Evolutionary conservation across 345 rosid genomes (phyloP), one percentile per base, ranked within the genome.

Genomic region (Cochlearia excelsa): DNA sequence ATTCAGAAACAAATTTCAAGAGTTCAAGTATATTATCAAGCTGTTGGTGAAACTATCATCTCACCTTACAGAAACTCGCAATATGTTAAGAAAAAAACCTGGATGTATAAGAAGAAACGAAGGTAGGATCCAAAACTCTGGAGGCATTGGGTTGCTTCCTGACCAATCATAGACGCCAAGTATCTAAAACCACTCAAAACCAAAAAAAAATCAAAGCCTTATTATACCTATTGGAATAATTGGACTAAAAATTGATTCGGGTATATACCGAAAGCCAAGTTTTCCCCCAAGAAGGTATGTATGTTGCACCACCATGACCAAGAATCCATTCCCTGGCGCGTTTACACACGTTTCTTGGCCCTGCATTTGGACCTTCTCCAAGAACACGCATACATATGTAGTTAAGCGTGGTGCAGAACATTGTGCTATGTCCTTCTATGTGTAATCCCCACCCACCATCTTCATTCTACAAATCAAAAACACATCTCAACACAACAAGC

Each of bases 71-170:
- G 6, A 49, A 30, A 49, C 53, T 49, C 9, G 37, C 34, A 45
- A 51, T 38, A 58, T 16, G 51, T 47, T 31, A 31, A 2, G 41
- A 38, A 46, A 47, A 26, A 46, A 59, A 80, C 87, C 79, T 70
- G 85, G 88, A 66, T 77, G 82, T 74, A 82, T 60, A 63, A 78
- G 80, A 66, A 75, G 78, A 61, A 59, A 77, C 1, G 83, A 71
- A 56, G 88, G 88, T 58, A 83, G 73, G 26, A 78, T 65, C 85
- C 85, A 83, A 58, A 83, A 81, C 70, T 83, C 88, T 0, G 88
- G 88, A 54, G 88, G 88, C 88, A 83, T 81, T 5, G 88, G 88
- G 57, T 83, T 80, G 56, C 66, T 26, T 46, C 88, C 88, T 30
- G 75, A 67, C 85, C 85, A 83, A 29, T 83, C 85, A 69, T 53